Evolutionary conservation across 805 yeast genomes (phyloP).

Genomic region (Tetrapisispora iriomotensis): DNA sequence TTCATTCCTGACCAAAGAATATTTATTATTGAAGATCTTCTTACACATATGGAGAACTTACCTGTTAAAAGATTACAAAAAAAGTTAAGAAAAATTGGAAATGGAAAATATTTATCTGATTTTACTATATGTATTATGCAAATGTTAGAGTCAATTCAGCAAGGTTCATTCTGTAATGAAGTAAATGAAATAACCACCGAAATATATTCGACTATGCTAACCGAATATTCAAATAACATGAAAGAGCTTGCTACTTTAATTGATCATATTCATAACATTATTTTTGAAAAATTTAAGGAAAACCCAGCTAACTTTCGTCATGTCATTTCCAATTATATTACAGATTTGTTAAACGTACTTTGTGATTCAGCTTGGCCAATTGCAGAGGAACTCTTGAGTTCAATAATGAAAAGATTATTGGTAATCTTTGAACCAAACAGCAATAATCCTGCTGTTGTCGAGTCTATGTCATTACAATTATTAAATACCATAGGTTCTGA

Average conservation of each 20-base stretch:
- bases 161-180: conserved; percentile 5
- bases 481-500: conserved; percentile 52
- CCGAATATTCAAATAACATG: conserved; percentile 1
- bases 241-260: conserved; percentile 4
- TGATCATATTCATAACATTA: conserved; percentile 20
- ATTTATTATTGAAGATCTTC: conserved; percentile 52
- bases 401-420: conserved; percentile 38
- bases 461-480: conserved; percentile 46
- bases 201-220: neutral
- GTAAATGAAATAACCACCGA: neutral
- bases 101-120: conserved; percentile 15
- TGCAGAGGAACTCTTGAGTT: conserved; percentile 39
- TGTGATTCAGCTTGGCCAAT: conserved; percentile 54
- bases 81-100: conserved; percentile 14
- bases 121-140: conserved; percentile 21
- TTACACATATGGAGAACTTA: conserved; percentile 40
- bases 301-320: conserved; percentile 28
- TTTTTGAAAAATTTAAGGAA: conserved; percentile 15
- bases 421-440: conserved; percentile 29
- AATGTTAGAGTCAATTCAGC: conserved; percentile 20
- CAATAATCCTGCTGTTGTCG: conserved; percentile 33
- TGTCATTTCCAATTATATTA: conserved; percentile 42
- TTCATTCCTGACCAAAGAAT: conserved; percentile 41
- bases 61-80: conserved; percentile 35
- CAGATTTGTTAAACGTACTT: conserved; percentile 45